phyloP scores from a whole-genome alignment of 129 eudicot species.

The Calendula officinalis region DNA sequence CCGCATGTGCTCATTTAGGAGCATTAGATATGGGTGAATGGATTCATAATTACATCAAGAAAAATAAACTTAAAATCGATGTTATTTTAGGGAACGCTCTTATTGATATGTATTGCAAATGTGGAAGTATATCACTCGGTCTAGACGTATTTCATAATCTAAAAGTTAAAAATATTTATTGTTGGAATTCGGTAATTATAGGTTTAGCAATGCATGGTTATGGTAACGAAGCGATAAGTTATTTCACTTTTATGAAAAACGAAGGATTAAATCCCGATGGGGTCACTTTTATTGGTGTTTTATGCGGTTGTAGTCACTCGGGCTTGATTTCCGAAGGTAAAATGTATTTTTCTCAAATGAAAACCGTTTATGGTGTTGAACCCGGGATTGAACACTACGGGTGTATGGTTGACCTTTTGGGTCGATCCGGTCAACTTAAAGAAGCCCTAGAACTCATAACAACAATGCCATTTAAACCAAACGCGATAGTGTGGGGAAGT shows the following conservation, averaged over 20 bases:
- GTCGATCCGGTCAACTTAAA: conserved; percentile 51
- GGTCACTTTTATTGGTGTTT: conserved; percentile 48
- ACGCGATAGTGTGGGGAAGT: conserved; percentile 58
- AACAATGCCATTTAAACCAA: conserved; percentile 49
- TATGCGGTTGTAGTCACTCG: conserved; percentile 53
- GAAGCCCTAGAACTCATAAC: conserved; percentile 50
- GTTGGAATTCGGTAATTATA: conserved; percentile 52
- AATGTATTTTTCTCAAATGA: conserved; percentile 47
- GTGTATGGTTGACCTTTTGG: conserved; percentile 68
- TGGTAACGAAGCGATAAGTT: conserved; percentile 39
- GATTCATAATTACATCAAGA: conserved; percentile 38
- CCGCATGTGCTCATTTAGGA: conserved; percentile 58
- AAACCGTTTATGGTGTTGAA: conserved; percentile 37
- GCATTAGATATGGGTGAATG: conserved; percentile 57
- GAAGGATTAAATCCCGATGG: conserved; percentile 49
- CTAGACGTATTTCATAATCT: conserved; percentile 39
- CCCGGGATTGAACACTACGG: conserved; percentile 55
- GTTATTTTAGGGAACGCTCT: conserved; percentile 49
- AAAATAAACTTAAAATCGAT: conserved; percentile 39
- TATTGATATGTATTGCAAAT: conserved; percentile 54
- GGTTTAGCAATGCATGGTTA: conserved; percentile 57
- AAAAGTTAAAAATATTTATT: conserved; percentile 40
- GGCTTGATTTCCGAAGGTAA: conserved; percentile 48
- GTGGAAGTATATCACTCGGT: conserved; percentile 49
- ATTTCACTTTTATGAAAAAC: conserved; percentile 38